phyloP scores from a whole-genome alignment of 495 filamentous ascomycete genomes.

The Penicillium cosmopolitanum region DNA sequence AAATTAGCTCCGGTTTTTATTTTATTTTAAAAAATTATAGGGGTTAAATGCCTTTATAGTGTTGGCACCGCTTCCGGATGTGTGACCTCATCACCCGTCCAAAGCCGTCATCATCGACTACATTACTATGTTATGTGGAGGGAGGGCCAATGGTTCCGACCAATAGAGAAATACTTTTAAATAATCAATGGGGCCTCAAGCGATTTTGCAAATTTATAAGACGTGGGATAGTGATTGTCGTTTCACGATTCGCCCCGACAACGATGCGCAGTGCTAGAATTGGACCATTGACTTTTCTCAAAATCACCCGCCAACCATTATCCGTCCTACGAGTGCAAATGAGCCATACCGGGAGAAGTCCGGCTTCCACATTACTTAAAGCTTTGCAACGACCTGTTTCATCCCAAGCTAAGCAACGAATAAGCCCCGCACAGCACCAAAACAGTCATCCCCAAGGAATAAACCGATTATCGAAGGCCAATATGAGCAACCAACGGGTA shows the following conservation, averaged over 20 bases:
- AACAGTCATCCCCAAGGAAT: not conserved
- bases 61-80: conserved; percentile 4
- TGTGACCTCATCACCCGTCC: conserved; percentile 17
- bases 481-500: conserved; percentile 36
- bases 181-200: not conserved
- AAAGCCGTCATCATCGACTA: conserved; percentile 14
- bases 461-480: conserved; percentile 7
- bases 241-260: not conserved
- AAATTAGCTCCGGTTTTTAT: no score
- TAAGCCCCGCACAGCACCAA: not conserved
- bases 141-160: not conserved
- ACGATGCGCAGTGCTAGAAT: conserved; percentile 10
- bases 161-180: conserved; percentile 10
- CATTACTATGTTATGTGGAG: not conserved
- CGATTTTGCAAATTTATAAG: not conserved
- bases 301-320: not conserved
- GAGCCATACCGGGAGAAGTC: conserved; percentile 4
- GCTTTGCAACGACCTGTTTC: not conserved
- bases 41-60: not conserved
- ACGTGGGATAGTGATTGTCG: not conserved
- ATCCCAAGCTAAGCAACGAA: not conserved
- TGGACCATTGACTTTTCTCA: not conserved
- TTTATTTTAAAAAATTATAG: not conserved
- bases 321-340: not conserved
- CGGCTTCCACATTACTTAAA: not conserved